Conservation (phyloP, 2,329 filamentous ascomycete species). For the Fusarium sp. region DNA sequence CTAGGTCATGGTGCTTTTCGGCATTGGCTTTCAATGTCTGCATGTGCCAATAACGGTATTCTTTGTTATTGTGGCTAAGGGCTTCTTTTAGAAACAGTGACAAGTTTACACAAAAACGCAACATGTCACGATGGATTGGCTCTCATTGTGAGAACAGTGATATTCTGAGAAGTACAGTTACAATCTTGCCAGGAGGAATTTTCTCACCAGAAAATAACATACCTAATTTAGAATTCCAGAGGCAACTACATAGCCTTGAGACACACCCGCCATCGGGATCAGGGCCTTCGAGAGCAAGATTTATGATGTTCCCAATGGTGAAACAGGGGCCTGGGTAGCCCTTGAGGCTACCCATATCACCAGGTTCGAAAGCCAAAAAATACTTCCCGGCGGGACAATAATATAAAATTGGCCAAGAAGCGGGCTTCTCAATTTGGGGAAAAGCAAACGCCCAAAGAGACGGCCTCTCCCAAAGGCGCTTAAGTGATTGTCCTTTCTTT, state of each 20-base stretch:
- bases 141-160: neutral
- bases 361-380: neutral
- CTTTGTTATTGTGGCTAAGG: no score
- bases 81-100: no score
- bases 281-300: neutral
- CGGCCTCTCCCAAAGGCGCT: neutral
- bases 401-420: neutral
- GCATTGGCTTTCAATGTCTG: no score
- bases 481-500: neutral
- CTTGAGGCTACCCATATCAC: neutral
- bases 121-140: neutral
- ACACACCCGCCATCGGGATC: neutral
- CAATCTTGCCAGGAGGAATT: neutral
- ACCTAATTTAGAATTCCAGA: neutral
- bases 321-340: neutral
- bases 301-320: neutral
- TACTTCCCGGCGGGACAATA: neutral
- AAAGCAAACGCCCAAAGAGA: neutral
- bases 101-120: no score
- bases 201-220: accelerated
- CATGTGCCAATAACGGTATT: no score
- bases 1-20: no score
- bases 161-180: neutral
- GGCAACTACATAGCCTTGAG: neutral
- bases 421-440: neutral